Percentiles rank a stretch among this genome's conserved stretches.
Evolutionary conservation across 306 rosid species (phyloP).

Genomic region (Cicer judaicum): DNA sequence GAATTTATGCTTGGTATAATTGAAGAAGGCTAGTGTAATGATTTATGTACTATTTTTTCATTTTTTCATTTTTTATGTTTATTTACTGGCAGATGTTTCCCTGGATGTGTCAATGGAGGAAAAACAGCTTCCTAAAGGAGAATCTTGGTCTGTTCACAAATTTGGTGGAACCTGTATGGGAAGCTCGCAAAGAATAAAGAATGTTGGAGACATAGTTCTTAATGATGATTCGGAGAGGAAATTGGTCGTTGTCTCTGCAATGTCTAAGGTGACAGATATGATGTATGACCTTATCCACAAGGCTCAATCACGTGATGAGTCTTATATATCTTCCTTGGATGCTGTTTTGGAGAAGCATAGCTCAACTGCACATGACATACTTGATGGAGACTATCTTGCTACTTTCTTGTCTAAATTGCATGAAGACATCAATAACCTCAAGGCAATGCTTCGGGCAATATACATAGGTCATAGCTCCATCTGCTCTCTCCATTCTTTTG

Average conservation of each 20-base stretch:
- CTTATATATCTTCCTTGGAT: slow-evolving; percentile 79
- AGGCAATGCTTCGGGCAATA: slow-evolving; percentile 98
- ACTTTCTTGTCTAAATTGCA: slow-evolving; percentile 74
- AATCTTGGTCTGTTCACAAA: slow-evolving; percentile 93
- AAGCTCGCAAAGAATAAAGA: slow-evolving; percentile 78
- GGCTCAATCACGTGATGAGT: slow-evolving; percentile 90
- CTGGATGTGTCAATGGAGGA: slow-evolving; percentile 55
- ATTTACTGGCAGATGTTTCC: slow-evolving; percentile 50
- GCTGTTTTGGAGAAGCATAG: slow-evolving; percentile 83
- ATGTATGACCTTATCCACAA: slow-evolving; percentile 86
- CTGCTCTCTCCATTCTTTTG: slow-evolving; percentile 28
- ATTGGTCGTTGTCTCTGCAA: slow-evolving; percentile 91
- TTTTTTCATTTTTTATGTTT: not conserved
- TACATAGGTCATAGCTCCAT: slow-evolving; percentile 67
- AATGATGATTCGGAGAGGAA: slow-evolving; percentile 83
- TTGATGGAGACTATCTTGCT: slow-evolving; percentile 79
- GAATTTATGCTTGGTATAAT: slow-evolving; percentile 22
- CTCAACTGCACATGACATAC: slow-evolving; percentile 76
- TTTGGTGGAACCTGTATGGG: slow-evolving; percentile 99
- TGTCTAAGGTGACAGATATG: slow-evolving; percentile 98
- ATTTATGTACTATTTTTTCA: not conserved
- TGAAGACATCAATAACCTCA: slow-evolving; percentile 74
- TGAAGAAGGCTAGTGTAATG: not conserved
- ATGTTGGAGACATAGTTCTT: slow-evolving; percentile 74
- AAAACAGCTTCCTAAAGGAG: slow-evolving; percentile 71